Evolutionary conservation across 2,329 filamentous ascomycete genomes (phyloP).

Genomic region (Didymella sp.): DNA sequence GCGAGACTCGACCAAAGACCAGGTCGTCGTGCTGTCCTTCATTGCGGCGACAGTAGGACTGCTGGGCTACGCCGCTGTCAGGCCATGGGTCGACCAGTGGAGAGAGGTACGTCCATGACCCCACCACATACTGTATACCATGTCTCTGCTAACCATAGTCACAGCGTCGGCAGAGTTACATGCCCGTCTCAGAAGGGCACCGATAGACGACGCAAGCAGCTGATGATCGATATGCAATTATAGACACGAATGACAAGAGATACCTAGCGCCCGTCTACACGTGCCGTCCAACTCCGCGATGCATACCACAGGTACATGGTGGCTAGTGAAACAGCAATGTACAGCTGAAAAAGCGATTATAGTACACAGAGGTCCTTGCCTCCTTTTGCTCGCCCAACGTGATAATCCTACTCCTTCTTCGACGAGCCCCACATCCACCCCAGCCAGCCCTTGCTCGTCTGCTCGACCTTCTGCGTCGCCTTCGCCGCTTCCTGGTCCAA

Average conservation of each 20-base stretch:
- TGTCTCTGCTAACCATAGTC: not conserved
- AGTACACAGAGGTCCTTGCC: constrained; percentile 34
- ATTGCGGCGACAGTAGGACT: constrained; percentile 68
- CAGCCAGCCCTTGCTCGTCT: constrained; percentile 54
- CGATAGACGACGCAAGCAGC: constrained; percentile 11
- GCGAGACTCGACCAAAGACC: constrained; percentile 71
- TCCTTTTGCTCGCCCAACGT: constrained; percentile 3
- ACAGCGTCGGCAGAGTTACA: constrained; percentile 55
- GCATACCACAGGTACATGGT: constrained; percentile 45
- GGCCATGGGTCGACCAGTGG: constrained; percentile 66
- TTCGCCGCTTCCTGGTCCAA: constrained; percentile 56
- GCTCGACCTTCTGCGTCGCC: constrained; percentile 45
- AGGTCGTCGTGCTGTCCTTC: constrained; percentile 70
- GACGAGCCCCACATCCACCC: constrained; percentile 54
- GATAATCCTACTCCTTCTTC: constrained; percentile 35
- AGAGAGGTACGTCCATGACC: constrained; percentile 54
- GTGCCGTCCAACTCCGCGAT: constrained; percentile 41
- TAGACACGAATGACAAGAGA: constrained; percentile 37
- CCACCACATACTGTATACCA: too few relatives aligned
- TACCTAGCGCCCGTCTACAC: constrained; percentile 35
- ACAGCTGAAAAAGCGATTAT: constrained; percentile 42
- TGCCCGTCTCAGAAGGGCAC: constrained; percentile 55
- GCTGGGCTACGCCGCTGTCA: constrained; percentile 65
- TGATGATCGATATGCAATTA: constrained; percentile 27
- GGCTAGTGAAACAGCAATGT: constrained; percentile 44